These are phyloP conservation scores for Rhizopus sp. DNA, from an alignment of 371 early-diverging fungal species.

Conservation along the genomic window DNA sequence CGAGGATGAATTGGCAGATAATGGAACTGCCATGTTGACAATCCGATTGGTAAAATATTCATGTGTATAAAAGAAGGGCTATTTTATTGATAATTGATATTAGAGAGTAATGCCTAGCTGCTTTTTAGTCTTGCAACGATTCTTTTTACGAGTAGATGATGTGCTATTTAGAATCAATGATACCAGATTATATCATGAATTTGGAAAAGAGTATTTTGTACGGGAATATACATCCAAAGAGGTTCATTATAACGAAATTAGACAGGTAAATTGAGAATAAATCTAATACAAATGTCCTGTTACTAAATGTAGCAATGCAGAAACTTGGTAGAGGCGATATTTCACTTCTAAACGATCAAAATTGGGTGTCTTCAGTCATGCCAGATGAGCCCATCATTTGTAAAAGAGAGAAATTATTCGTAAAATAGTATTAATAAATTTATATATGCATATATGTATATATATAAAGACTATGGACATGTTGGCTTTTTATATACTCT, in stretches of 20 bases:
- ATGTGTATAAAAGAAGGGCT: constrained; percentile 94
- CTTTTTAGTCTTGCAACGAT: too few species aligned
- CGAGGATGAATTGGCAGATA: constrained; percentile 97
- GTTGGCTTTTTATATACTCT: constrained; percentile 11
- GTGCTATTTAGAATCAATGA: too few species aligned
- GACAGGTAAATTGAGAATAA: constrained; percentile 57
- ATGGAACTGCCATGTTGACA: constrained; percentile 82
- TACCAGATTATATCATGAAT: constrained; percentile 86
- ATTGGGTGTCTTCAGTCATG: constrained; percentile 70
- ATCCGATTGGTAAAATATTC: constrained; percentile 86
- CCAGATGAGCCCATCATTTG: constrained; percentile 25
- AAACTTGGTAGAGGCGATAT: constrained; percentile 57
- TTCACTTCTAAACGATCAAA: constrained; percentile 68
- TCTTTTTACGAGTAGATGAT: too few species aligned
- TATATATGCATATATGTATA: constrained; percentile 4
- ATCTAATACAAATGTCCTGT: not conserved
- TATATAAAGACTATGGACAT: constrained; percentile 1
- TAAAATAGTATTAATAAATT: too few species aligned
- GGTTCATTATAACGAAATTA: constrained; percentile 58
- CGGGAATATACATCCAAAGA: constrained; percentile 78
- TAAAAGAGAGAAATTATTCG: constrained; percentile 23
- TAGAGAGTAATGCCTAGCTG: too few species aligned
- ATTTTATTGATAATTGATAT: constrained; percentile 85
- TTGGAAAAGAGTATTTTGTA: constrained; percentile 64
- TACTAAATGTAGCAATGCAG: constrained; percentile 21